A percentile compares a stretch with the other conserved stretches of the same genome.
Conservation (phyloP, 441 rosid genomes). For the Brassica balearica region DNA sequence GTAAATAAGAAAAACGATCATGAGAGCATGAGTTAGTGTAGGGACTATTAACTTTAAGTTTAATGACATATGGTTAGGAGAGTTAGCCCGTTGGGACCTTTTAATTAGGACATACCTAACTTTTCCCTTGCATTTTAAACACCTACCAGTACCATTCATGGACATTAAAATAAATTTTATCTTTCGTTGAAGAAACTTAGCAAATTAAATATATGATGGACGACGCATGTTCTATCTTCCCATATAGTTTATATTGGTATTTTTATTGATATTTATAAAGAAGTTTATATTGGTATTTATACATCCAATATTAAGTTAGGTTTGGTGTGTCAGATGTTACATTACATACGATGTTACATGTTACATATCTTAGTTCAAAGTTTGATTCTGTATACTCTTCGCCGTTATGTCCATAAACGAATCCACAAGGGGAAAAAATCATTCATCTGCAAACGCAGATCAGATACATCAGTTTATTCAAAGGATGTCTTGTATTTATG, state of each 20-base stretch:
- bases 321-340: not conserved
- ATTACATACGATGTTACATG: not conserved
- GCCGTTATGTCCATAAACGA: not conserved
- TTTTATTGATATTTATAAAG: too few species aligned
- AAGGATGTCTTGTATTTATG: not conserved
- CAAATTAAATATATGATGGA: not conserved
- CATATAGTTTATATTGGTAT: not conserved
- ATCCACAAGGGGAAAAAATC: not conserved
- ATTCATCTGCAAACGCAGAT: not conserved
- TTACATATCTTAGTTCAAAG: not conserved
- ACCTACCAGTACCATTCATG: constrained; percentile 6
- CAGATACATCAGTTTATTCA: not conserved
- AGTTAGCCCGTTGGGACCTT: constrained; percentile 10
- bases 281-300: not conserved
- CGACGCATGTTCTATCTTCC: not conserved
- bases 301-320: not conserved
- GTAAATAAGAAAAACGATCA: constrained; percentile 18
- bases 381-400: not conserved
- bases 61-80: constrained; percentile 39
- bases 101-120: constrained; percentile 42
- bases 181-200: constrained; percentile 7
- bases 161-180: constrained; percentile 15
- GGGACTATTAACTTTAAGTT: constrained; percentile 20
- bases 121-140: constrained; percentile 18
- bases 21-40: constrained; percentile 41